Evolutionary conservation across 805 yeast genomes (phyloP), one percentile per base, ranked within the genome.

Genomic region (Tetrapisispora fleetii): DNA sequence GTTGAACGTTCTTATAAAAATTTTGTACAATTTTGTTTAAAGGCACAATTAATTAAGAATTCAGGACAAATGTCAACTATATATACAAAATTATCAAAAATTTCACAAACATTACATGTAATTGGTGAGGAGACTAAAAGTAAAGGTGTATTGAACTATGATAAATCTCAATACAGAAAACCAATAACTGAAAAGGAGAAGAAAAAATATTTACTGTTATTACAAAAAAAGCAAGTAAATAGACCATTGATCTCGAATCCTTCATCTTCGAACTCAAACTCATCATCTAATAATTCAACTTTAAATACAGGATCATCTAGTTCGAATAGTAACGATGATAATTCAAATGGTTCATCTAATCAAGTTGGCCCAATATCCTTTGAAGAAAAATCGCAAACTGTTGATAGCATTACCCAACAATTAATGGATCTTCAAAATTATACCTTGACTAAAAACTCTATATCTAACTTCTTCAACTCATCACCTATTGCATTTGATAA

Each of bases 1-100:
- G 75, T 78, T 17, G 89, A 83, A 60, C 74, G 88, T 48, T 67
- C 77, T 21, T 63, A 82, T 56, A 77, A 72, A 59, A 68, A 69
- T 54, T 66, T 69, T 40, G 64, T 70, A 30, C 71, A 71, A 50
- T 71, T 64, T 49, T 70, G 69, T 66, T 68, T 68, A 14, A 67
- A 63, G 50, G 59, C 67, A 4, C 64, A 65, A 36, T 48, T 70
- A 16, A 62, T 69, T 16, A 64, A 55, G 40, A 64, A 54, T 21
- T 43, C 54, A 18, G 51, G 44, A 27, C 57, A 49, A 37, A 55
- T 55, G 54, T 50, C 57, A 32, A 54, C 57, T 17, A 56, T 59
- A 27, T 58, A 61, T 37, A 48, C 53, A 10, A 64, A 62, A 48
- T 50, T 65, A 22, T 50, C 57, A 40, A 65, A 65, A 51, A 65